Percentiles rank a stretch among this genome's conserved stretches.
Evolutionary conservation across 164 flowering plant species (phyloP).

Genomic region (Annona squamosa): DNA sequence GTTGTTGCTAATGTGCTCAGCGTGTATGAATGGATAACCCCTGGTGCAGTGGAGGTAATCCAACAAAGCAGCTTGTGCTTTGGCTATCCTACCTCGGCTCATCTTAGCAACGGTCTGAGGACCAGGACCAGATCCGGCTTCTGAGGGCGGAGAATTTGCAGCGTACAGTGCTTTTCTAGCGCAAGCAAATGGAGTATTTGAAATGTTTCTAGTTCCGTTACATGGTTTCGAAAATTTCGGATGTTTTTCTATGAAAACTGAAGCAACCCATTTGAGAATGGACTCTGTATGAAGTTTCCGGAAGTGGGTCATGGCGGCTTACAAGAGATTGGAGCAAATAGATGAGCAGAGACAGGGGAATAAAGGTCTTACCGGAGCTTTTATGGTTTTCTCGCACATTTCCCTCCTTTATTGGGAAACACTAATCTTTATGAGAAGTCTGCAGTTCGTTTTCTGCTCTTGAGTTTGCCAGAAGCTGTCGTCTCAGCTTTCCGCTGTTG

Average conservation of each 20-base stretch:
- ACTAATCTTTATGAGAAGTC: too few relatives aligned
- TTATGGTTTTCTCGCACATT: too few relatives aligned
- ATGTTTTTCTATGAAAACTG: not conserved
- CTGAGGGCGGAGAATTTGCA: not conserved
- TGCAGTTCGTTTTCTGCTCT: too few relatives aligned
- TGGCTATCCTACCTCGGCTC: constrained; percentile 1
- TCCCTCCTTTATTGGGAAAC: too few relatives aligned
- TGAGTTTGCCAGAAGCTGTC: too few relatives aligned
- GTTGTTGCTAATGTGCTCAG: constrained; percentile 54
- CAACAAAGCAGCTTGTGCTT: constrained; percentile 48
- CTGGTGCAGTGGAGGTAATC: constrained; percentile 68
- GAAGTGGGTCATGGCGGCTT: constrained; percentile 6
- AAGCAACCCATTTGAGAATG: not conserved
- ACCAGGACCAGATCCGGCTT: not conserved
- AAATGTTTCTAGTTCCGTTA: not conserved
- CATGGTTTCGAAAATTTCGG: not conserved
- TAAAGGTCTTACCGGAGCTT: not conserved
- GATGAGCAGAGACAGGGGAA: not conserved
- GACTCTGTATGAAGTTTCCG: constrained; percentile 1
- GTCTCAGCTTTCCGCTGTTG: too few relatives aligned
- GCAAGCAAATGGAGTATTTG: not conserved
- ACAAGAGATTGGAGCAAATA: not conserved
- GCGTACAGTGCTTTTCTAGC: not conserved
- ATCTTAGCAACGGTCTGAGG: not conserved
- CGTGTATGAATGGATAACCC: constrained; percentile 39